phyloP scores from a whole-genome alignment of 2,329 filamentous ascomycete genomes.

The Fusarium luffae region DNA sequence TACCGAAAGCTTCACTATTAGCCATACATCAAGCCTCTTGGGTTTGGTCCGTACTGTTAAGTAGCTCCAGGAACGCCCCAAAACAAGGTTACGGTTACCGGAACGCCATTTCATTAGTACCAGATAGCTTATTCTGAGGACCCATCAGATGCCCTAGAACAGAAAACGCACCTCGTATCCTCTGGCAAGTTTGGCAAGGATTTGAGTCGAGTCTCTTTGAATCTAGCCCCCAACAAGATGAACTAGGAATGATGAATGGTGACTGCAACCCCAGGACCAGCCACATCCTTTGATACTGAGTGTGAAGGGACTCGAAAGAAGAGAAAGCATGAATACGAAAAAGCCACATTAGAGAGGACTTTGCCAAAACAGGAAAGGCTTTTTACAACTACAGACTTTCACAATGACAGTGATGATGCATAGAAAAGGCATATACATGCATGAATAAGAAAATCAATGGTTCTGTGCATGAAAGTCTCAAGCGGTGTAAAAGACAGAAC shows the following conservation, averaged over 20 bases:
- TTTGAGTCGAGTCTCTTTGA: not conserved
- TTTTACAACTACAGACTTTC: not conserved
- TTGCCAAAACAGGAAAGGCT: not conserved
- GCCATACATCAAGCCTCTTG: not conserved
- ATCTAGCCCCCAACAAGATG: not conserved
- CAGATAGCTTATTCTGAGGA: constrained; percentile 12
- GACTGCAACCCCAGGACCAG: not conserved
- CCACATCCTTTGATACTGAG: not conserved
- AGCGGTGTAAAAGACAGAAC: not conserved
- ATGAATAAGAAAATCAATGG: not conserved
- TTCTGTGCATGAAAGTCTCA: not conserved
- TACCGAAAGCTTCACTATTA: constrained; percentile 1
- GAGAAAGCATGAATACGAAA: not conserved
- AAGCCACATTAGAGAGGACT: not conserved
- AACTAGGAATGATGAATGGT: not conserved
- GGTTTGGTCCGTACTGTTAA: not conserved
- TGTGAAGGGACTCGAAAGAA: not conserved
- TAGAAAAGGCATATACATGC: not conserved
- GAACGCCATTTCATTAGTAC: constrained; percentile 14
- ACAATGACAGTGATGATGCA: not conserved
- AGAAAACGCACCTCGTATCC: constrained; percentile 10
- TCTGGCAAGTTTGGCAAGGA: not conserved
- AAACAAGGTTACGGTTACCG: constrained; percentile 27
- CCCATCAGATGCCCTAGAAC: not conserved
- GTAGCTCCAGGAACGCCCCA: constrained; percentile 18